These are phyloP conservation scores for Alternaria angustiovoidea DNA, from an alignment of 2,329 filamentous ascomycete genomes.

Conservation along the genomic window DNA sequence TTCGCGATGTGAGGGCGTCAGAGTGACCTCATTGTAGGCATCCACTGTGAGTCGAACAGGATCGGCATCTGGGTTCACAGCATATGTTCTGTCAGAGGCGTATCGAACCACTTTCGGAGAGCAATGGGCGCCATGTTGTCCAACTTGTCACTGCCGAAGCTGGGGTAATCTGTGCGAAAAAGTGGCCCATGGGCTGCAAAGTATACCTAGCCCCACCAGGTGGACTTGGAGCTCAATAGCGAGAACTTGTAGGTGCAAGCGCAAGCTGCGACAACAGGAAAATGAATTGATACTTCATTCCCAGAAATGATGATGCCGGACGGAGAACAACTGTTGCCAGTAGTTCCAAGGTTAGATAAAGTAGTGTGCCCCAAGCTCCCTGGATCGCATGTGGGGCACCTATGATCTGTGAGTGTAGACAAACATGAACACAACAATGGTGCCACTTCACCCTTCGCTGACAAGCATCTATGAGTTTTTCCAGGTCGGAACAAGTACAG, in stretches of 20 bases:
- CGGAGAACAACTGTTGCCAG: not conserved
- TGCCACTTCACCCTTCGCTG: not conserved
- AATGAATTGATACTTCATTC: not conserved
- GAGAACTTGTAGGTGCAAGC: not conserved
- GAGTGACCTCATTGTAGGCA: slow-evolving; percentile 21
- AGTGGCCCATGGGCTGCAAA: slow-evolving; percentile 27
- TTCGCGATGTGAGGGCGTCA: slow-evolving; percentile 6
- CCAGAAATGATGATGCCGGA: not conserved
- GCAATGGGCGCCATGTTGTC: slow-evolving; percentile 16
- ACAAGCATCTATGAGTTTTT: not conserved
- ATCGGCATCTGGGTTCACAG: slow-evolving; percentile 18
- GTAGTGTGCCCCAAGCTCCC: not conserved
- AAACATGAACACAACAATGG: not conserved
- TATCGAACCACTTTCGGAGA: slow-evolving; percentile 25
- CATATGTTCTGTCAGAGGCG: slow-evolving; percentile 20
- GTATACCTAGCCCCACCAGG: slow-evolving; percentile 11
- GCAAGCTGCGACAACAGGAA: not conserved
- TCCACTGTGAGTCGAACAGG: slow-evolving; percentile 22
- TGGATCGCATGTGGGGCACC: not conserved
- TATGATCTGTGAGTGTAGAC: not conserved
- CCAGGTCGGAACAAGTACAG: not conserved
- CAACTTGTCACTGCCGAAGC: slow-evolving; percentile 21
- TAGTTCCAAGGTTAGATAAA: not conserved
- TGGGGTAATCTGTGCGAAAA: slow-evolving; percentile 25
- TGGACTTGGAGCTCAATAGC: not conserved